Evolutionary conservation across 768 basidiomycete genomes (phyloP).

Genomic region (Ramaria sp.): DNA sequence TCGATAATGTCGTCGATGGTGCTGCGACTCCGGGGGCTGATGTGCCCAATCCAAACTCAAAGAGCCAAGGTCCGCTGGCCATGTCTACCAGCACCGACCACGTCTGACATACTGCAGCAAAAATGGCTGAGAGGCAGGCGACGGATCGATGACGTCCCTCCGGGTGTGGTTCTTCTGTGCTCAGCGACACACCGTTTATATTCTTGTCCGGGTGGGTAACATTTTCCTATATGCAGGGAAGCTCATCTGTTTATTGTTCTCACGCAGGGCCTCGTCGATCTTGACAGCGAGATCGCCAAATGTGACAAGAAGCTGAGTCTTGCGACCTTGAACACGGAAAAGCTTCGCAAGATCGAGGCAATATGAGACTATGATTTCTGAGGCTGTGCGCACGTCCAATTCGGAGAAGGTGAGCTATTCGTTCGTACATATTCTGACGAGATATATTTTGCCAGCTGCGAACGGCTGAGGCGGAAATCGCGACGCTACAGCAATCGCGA

Average conservation of each 20-base stretch:
- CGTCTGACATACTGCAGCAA: conserved; percentile 32
- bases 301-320: conserved; percentile 83
- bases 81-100: background rate
- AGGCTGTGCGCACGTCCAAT: conserved; percentile 60
- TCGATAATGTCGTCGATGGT: background rate
- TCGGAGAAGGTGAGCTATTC: conserved; percentile 62
- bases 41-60: conserved; percentile 8
- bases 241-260: background rate
- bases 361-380: conserved; percentile 74
- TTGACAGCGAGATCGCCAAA: conserved; percentile 80
- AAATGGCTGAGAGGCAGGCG: conserved; percentile 46
- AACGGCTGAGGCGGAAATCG: conserved; percentile 71
- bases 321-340: conserved; percentile 57
- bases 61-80: conserved; percentile 6
- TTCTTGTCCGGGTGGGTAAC: conserved; percentile 69
- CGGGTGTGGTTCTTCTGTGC: conserved; percentile 78
- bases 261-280: conserved; percentile 75
- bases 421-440: conserved; percentile 4
- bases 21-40: background rate
- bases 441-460: conserved; percentile 39
- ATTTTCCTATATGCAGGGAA: background rate
- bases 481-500: conserved; percentile 58
- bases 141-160: conserved; percentile 58
- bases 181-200: conserved; percentile 67
- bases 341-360: conserved; percentile 66